These are phyloP conservation scores for Chaetomium globosum DNA, from an alignment of 2,329 filamentous ascomycete genomes.

Conservation along the genomic window DNA sequence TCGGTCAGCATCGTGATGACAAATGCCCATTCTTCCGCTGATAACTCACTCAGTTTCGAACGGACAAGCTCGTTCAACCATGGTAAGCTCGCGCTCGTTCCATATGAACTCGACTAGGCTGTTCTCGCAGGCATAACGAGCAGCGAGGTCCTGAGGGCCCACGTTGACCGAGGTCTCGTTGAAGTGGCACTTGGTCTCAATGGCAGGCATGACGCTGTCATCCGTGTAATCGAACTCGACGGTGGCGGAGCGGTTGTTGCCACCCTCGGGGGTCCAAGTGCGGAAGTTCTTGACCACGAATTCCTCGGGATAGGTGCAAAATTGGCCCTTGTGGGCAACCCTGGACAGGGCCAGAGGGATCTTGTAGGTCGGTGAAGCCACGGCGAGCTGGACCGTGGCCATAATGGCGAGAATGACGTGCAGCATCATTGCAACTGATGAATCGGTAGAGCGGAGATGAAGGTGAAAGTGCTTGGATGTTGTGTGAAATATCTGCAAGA, in stretches of 20 bases:
- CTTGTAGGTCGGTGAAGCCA: constrained; percentile 30
- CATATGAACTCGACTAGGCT: constrained; percentile 50
- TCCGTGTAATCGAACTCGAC: constrained; percentile 50
- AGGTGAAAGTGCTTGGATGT: background rate
- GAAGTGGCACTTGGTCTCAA: constrained; percentile 49
- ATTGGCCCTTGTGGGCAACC: constrained; percentile 28
- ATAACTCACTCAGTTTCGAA: constrained; percentile 29
- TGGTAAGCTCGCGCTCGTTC: constrained; percentile 43
- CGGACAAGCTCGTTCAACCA: constrained; percentile 52
- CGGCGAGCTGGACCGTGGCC: constrained; percentile 26
- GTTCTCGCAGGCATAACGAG: constrained; percentile 51
- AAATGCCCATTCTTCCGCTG: background rate
- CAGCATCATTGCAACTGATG: constrained; percentile 19
- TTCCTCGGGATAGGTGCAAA: constrained; percentile 45
- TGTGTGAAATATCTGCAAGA: background rate
- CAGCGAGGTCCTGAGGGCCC: constrained; percentile 38
- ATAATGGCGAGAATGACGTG: constrained; percentile 25
- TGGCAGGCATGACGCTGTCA: constrained; percentile 40
- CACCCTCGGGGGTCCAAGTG: constrained; percentile 38
- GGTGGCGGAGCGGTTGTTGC: constrained; percentile 40
- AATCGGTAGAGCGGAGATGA: background rate
- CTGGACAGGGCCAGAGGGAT: constrained; percentile 30
- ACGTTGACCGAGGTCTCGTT: constrained; percentile 48
- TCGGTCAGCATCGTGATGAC: constrained; percentile 1
- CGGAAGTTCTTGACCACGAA: constrained; percentile 48